Percentiles rank a stretch among this genome's conserved stretches.
phyloP scores from a whole-genome alignment of 2,329 filamentous ascomycete genomes.

The Cordyceps tenuipes region DNA sequence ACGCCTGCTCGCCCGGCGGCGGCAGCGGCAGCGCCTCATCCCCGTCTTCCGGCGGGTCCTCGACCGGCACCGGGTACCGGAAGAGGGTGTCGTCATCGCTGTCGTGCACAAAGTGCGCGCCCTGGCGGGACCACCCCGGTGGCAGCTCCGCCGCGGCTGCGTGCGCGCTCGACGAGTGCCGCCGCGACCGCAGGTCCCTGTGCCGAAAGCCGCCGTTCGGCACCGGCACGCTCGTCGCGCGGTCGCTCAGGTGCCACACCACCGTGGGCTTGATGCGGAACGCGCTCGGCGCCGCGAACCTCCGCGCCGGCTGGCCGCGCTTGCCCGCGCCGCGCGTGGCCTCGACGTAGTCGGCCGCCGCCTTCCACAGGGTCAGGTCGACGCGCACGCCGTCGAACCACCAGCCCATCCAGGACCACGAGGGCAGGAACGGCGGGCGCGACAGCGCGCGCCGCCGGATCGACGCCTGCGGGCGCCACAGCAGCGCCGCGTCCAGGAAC shows the following conservation, averaged over 20 bases:
- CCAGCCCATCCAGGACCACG: slow-evolving; percentile 42
- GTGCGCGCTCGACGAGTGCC: slow-evolving; percentile 12
- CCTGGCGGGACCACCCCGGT: slow-evolving; percentile 31
- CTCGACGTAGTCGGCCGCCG: slow-evolving; percentile 35
- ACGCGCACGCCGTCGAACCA: slow-evolving; percentile 36
- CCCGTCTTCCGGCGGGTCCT: slow-evolving; percentile 23
- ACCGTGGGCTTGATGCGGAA: slow-evolving; percentile 32
- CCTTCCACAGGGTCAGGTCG: slow-evolving; percentile 34
- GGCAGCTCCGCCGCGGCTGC: slow-evolving; percentile 24
- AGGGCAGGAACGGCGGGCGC: slow-evolving; percentile 31
- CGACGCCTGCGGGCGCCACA: slow-evolving; percentile 37
- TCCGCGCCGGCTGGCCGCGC: slow-evolving; percentile 24
- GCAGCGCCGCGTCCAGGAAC: slow-evolving; percentile 36
- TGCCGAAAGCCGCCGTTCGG: slow-evolving; percentile 30
- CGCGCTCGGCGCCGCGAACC: slow-evolving; percentile 28
- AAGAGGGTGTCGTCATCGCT: slow-evolving; percentile 32
- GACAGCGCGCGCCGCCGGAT: slow-evolving; percentile 31
- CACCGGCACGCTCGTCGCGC: slow-evolving; percentile 26
- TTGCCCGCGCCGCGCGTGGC: slow-evolving; percentile 24
- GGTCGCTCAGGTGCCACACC: slow-evolving; percentile 33
- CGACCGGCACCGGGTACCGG: slow-evolving; percentile 34
- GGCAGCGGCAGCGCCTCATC: slow-evolving; percentile 20
- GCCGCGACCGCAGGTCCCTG: slow-evolving; percentile 30
- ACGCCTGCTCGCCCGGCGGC: slow-evolving; percentile 22
- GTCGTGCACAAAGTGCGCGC: slow-evolving; percentile 31